These are phyloP conservation scores for Fragaria ananassa DNA, from an alignment of 306 rosid genomes.

Conservation along the genomic window DNA sequence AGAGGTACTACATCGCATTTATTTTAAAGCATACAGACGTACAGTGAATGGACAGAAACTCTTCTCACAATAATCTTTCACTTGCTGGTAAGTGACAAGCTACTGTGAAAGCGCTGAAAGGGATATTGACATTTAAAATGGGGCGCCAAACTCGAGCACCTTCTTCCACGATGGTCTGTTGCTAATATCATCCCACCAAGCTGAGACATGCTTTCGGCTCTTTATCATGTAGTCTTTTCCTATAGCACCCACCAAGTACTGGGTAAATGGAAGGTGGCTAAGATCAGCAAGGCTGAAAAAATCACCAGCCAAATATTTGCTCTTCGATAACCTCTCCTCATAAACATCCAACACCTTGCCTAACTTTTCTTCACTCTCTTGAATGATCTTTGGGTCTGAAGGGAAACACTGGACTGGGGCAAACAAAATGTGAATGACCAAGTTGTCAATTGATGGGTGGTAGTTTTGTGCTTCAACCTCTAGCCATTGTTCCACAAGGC, in stretches of 20 bases:
- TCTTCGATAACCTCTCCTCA: slow-evolving; percentile 50
- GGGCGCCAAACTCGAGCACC: slow-evolving; percentile 23
- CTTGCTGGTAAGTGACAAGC: background rate
- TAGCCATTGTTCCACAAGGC: slow-evolving; percentile 54
- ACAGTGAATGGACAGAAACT: background rate
- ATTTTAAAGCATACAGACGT: background rate
- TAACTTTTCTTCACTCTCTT: slow-evolving; percentile 49
- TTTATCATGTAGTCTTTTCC: slow-evolving; percentile 33
- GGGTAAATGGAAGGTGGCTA: slow-evolving; percentile 42
- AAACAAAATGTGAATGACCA: slow-evolving; percentile 26
- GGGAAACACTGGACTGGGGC: background rate
- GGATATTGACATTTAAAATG: background rate
- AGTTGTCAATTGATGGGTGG: slow-evolving; percentile 21
- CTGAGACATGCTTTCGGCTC: slow-evolving; percentile 40
- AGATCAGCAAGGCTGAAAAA: slow-evolving; percentile 52
- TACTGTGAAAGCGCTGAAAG: background rate
- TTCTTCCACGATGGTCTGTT: slow-evolving; percentile 50
- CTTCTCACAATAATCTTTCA: background rate
- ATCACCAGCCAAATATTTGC: slow-evolving; percentile 55
- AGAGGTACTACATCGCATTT: background rate
- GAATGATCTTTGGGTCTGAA: slow-evolving; percentile 37
- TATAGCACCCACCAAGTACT: slow-evolving; percentile 36
- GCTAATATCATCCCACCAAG: slow-evolving; percentile 53
- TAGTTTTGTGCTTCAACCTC: slow-evolving; percentile 47
- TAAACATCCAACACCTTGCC: slow-evolving; percentile 45